Conservation (phyloP, 495 filamentous ascomycete genomes). For the Penicillium roqueforti region DNA sequence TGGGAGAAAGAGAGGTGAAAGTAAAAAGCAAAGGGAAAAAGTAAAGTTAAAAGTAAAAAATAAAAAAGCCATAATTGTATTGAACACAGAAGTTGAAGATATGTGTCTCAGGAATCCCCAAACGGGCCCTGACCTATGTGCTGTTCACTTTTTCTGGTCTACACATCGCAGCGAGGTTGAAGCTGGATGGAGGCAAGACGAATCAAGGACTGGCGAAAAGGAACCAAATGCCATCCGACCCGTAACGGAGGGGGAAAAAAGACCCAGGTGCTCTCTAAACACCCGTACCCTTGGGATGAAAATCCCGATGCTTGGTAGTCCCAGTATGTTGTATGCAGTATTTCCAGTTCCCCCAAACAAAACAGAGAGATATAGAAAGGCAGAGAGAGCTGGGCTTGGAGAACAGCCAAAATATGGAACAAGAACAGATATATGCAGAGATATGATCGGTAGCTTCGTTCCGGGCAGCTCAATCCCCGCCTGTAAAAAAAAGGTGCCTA, state of each 20-base stretch:
- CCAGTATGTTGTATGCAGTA: background rate
- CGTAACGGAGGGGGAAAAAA: conserved; percentile 17
- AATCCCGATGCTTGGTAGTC: conserved; percentile 9
- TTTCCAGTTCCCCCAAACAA: conserved; percentile 2
- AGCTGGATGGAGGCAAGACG: conserved; percentile 18
- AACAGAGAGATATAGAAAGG: conserved; percentile 7
- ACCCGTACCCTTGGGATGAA: conserved; percentile 5
- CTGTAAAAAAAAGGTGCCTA: conserved; percentile 18
- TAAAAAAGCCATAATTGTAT: conserved; percentile 18
- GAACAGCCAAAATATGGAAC: conserved; percentile 11
- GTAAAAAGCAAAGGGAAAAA: too few species aligned
- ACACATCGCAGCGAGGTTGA: conserved; percentile 20
- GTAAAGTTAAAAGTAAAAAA: too few species aligned
- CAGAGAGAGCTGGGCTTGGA: conserved; percentile 4
- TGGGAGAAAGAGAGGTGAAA: too few species aligned
- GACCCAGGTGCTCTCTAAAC: background rate
- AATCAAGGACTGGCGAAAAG: conserved; percentile 32
- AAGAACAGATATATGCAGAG: background rate
- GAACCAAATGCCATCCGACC: conserved; percentile 36
- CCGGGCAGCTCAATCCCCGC: conserved; percentile 8
- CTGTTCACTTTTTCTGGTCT: conserved; percentile 35
- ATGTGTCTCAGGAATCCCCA: conserved; percentile 21
- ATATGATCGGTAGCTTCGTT: background rate
- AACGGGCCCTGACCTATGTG: conserved; percentile 16
- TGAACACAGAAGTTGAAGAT: conserved; percentile 17